Conservation (phyloP, 106 monocot species). For the Vanilla planifolia region DNA sequence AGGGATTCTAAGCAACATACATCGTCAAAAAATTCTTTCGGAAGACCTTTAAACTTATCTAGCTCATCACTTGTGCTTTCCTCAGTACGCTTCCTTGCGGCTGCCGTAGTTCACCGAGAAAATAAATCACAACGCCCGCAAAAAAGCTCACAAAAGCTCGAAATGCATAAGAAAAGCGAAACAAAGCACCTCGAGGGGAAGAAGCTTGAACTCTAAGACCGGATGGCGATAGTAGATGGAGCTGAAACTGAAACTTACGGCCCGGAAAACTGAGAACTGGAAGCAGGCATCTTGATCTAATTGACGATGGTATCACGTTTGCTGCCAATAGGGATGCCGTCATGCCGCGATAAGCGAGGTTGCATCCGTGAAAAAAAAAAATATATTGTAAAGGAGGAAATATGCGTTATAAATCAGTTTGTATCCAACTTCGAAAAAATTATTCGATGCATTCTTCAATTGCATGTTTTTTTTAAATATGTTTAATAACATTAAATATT, state of each 20-base stretch:
- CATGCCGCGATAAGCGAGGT: neutral
- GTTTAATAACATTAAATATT: no score
- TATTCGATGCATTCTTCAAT: no score
- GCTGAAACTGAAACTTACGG: neutral
- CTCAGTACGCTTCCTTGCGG: constrained; percentile 13
- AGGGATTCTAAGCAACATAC: constrained; percentile 11
- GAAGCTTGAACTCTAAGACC: neutral
- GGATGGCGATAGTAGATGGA: neutral
- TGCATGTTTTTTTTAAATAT: no score
- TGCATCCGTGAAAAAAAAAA: neutral
- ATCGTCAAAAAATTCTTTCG: constrained; percentile 40
- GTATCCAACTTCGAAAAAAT: no score
- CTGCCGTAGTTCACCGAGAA: constrained; percentile 1
- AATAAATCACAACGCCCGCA: neutral
- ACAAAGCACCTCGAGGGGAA: neutral
- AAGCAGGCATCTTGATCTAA: neutral
- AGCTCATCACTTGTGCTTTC: neutral
- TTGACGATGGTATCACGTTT: neutral
- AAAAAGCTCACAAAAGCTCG: neutral
- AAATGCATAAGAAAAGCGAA: neutral
- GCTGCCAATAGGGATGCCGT: neutral
- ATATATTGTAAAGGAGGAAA: no score
- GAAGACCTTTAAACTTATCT: constrained; percentile 4
- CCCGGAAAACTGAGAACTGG: neutral
- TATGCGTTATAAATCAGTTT: no score